Conservation (phyloP, 257 asterid species). For the Nicotiana sylvestris region DNA sequence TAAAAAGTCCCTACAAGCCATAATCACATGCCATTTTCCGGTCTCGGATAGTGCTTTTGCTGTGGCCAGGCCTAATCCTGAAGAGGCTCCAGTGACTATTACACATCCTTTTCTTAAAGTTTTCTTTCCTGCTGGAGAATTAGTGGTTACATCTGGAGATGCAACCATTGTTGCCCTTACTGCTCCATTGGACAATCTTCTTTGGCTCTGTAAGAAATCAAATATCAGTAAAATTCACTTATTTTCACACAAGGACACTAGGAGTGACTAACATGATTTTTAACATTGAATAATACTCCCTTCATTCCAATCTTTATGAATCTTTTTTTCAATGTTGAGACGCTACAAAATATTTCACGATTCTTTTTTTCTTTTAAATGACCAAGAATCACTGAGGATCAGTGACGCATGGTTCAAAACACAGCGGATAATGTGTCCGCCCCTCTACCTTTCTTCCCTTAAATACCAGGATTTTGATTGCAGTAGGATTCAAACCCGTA, state of each 20-base stretch:
- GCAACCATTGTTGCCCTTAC: conserved; percentile 53
- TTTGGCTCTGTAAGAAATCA: conserved; percentile 34
- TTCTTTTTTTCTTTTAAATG: not conserved
- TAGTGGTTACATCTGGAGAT: conserved; percentile 42
- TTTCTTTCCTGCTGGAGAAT: conserved; percentile 55
- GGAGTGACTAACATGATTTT: not conserved
- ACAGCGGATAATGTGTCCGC: not conserved
- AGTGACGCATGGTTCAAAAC: not conserved
- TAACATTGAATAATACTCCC: not conserved
- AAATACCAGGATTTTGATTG: not conserved
- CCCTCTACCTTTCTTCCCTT: not conserved
- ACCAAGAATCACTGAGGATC: not conserved
- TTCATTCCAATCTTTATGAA: not conserved
- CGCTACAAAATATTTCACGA: not conserved
- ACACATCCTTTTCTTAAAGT: conserved; percentile 67
- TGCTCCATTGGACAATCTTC: conserved; percentile 19
- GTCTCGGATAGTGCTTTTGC: conserved; percentile 76
- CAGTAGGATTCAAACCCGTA: not conserved
- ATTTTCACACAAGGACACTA: not conserved
- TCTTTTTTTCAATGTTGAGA: not conserved
- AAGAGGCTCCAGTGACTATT: conserved; percentile 78
- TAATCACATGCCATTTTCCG: conserved; percentile 82
- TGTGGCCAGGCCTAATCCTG: conserved; percentile 83
- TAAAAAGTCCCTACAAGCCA: conserved; percentile 94
- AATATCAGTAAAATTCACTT: not conserved